Evolutionary conservation across 257 asterid species (phyloP).

Genomic region (Lantana camara): DNA sequence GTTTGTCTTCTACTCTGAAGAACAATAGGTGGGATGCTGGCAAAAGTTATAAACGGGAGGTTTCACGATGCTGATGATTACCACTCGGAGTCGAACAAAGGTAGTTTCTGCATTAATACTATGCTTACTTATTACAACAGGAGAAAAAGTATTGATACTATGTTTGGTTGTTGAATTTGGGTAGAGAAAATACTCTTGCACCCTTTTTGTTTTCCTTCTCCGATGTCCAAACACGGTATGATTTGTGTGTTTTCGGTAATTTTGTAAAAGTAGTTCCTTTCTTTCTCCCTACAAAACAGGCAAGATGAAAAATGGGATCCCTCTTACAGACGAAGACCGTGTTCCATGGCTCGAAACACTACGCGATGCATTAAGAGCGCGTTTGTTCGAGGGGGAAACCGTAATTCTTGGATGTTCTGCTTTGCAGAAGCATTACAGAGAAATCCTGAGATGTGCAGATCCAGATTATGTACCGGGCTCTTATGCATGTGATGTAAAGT

Average conservation of each 20-base stretch:
- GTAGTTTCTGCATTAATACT: conserved; percentile 34
- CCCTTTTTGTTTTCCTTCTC: too few relatives aligned
- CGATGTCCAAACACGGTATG: too few relatives aligned
- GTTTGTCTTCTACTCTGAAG: conserved; percentile 32
- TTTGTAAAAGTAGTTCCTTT: not conserved
- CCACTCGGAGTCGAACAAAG: conserved; percentile 76
- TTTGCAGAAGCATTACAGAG: conserved; percentile 71
- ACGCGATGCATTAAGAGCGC: conserved; percentile 41
- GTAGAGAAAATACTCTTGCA: too few relatives aligned
- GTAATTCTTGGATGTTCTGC: conserved; percentile 83
- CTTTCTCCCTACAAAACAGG: conserved; percentile 32
- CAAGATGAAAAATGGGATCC: conserved; percentile 64
- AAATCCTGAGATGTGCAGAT: conserved; percentile 78
- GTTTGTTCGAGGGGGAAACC: conserved; percentile 39
- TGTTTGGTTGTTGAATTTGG: too few relatives aligned
- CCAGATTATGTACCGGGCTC: conserved; percentile 45
- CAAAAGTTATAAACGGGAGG: conserved; percentile 45
- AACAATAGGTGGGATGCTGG: conserved; percentile 76
- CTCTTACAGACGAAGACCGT: conserved; percentile 75
- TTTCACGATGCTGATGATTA: conserved; percentile 85
- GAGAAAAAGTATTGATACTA: too few relatives aligned
- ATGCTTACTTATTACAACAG: too few relatives aligned
- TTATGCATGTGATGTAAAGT: conserved; percentile 41
- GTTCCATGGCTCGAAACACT: conserved; percentile 83
- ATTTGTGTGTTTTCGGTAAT: not conserved